A percentile compares a stretch with the other conserved stretches of the same genome.
These are phyloP conservation scores for Macadamia integrifolia DNA, from an alignment of 164 flowering plant genomes.

Conservation along the genomic window DNA sequence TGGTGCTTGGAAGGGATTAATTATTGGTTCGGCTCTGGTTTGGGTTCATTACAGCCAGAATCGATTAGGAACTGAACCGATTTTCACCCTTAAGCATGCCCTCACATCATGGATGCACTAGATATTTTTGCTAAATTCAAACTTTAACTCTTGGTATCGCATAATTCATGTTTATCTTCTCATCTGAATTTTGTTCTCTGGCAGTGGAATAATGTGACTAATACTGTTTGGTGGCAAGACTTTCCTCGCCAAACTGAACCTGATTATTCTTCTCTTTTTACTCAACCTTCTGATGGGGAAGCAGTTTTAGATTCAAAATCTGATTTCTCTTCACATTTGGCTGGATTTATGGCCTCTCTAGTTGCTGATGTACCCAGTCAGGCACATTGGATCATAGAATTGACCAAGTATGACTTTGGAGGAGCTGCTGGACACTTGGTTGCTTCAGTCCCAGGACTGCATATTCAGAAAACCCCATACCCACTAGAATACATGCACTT, in stretches of 20 bases:
- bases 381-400: slow-evolving; percentile 67
- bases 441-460: slow-evolving; percentile 81
- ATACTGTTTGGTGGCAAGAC: slow-evolving; percentile 98
- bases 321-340: slow-evolving; percentile 88
- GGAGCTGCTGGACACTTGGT: slow-evolving; percentile 61
- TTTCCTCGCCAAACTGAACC: slow-evolving; percentile 56
- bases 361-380: slow-evolving; percentile 66
- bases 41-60: too few relatives aligned
- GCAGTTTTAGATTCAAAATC: slow-evolving; percentile 32
- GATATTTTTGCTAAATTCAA: too few relatives aligned
- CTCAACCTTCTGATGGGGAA: slow-evolving; percentile 21
- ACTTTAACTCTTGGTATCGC: too few relatives aligned
- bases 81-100: too few relatives aligned
- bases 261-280: slow-evolving; percentile 56
- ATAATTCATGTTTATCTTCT: neutral
- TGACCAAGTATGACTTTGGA: slow-evolving; percentile 69
- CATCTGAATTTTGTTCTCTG: slow-evolving; percentile 13
- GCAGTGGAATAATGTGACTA: slow-evolving; percentile 86
- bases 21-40: too few relatives aligned
- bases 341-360: slow-evolving; percentile 77
- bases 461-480: slow-evolving; percentile 28
- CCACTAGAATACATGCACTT: slow-evolving; percentile 21
- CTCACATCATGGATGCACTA: too few relatives aligned
- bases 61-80: too few relatives aligned
- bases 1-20: too few relatives aligned